Conservation (phyloP, 2,329 filamentous ascomycete genomes). For the Alternaria longipes region DNA sequence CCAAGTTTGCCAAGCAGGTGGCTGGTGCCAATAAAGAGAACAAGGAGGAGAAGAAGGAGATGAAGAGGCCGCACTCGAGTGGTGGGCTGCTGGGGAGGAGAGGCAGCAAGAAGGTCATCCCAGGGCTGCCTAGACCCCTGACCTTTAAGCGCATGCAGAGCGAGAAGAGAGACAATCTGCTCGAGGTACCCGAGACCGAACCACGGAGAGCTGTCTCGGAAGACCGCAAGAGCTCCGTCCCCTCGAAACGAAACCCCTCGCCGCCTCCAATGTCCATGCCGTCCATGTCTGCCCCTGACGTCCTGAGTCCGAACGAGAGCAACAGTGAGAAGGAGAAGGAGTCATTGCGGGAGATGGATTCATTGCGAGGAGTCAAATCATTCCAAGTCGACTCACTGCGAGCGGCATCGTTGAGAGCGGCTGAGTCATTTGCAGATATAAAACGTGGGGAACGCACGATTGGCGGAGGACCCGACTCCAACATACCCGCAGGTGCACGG, state of each 20-base stretch:
- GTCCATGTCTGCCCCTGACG: conserved; percentile 52
- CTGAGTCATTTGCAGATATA: neutral
- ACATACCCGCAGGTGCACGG: conserved; percentile 46
- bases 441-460: conserved; percentile 33
- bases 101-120: conserved; percentile 70
- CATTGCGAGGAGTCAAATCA: neutral
- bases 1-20: conserved; percentile 11
- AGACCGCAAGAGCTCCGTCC: conserved; percentile 72
- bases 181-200: conserved; percentile 69
- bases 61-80: conserved; percentile 46
- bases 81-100: conserved; percentile 41
- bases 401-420: neutral
- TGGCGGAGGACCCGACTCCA: conserved; percentile 41
- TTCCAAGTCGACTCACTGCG: neutral
- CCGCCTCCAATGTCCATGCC: conserved; percentile 50
- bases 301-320: conserved; percentile 44
- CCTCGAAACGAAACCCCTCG: conserved; percentile 55
- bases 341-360: neutral
- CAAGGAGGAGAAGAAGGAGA: conserved; percentile 40
- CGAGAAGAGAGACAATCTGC: conserved; percentile 77
- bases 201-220: conserved; percentile 80
- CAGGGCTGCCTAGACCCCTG: conserved; percentile 77
- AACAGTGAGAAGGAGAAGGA: conserved; percentile 33
- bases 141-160: conserved; percentile 87
- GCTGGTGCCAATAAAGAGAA: conserved; percentile 23